Conservation (phyloP, 2,329 filamentous ascomycete species). For the Pseudogymnoascus pannorum region DNA sequence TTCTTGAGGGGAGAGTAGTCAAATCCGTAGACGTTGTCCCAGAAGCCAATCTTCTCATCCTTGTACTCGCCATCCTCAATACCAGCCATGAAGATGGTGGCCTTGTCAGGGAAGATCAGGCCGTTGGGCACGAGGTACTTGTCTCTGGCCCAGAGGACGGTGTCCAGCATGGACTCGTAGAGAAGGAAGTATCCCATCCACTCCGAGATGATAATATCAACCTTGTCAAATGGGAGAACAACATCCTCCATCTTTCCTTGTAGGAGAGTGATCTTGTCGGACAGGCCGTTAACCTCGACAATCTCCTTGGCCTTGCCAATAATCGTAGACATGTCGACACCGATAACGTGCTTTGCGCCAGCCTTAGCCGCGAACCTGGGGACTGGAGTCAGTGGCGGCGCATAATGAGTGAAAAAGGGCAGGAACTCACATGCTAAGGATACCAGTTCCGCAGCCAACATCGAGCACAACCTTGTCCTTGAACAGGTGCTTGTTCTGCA, state of each 20-base stretch:
- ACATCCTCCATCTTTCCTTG: slow-evolving; percentile 99
- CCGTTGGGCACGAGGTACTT: slow-evolving; percentile 80
- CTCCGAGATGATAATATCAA: slow-evolving; percentile 99
- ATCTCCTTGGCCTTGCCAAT: slow-evolving; percentile 98
- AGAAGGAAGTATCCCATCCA: slow-evolving; percentile 99
- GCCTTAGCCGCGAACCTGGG: slow-evolving; percentile 90
- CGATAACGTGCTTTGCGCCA: slow-evolving; percentile 96
- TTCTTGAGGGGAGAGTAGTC: slow-evolving; percentile 91
- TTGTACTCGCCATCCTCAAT: slow-evolving; percentile 99
- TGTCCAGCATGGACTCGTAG: slow-evolving; percentile 99
- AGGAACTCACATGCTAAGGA: slow-evolving; percentile 76
- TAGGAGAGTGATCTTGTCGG: slow-evolving; percentile 91
- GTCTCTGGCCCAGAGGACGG: slow-evolving; percentile 92
- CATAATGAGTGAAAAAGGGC: not conserved
- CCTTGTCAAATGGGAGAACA: slow-evolving; percentile 82
- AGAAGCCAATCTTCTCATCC: slow-evolving; percentile 99
- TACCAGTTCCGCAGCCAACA: slow-evolving; percentile 81
- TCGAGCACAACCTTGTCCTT: slow-evolving; percentile 81
- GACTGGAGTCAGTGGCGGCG: slow-evolving; percentile 7
- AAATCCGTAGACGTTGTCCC: slow-evolving; percentile 99
- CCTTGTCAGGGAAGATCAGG: slow-evolving; percentile 97
- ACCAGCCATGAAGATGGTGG: slow-evolving; percentile 90
- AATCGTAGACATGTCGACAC: slow-evolving; percentile 99
- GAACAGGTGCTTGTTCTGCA: slow-evolving; percentile 90
- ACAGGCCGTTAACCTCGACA: slow-evolving; percentile 82